phyloP scores from a whole-genome alignment of 345 rosid genomes.

The Limnanthes douglasii region DNA sequence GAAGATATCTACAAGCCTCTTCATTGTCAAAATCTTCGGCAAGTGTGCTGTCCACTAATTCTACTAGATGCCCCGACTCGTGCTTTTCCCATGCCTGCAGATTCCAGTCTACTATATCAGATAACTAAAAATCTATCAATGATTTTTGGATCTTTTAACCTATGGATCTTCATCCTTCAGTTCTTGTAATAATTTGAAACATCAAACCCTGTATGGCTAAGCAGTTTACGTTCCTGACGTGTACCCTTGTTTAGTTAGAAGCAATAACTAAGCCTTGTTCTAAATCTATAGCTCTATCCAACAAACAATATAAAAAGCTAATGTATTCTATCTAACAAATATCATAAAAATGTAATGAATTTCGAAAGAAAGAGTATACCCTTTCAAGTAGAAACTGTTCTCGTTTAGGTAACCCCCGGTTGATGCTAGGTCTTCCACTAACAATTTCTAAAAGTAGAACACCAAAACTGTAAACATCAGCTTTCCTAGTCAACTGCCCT shows the following conservation, averaged over 20 bases:
- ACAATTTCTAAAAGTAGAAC: constrained; percentile 53
- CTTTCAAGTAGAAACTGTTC: constrained; percentile 52
- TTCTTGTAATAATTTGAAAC: neutral
- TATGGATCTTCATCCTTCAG: neutral
- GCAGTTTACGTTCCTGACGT: too few species aligned
- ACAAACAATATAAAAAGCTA: neutral
- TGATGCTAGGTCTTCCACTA: constrained; percentile 44
- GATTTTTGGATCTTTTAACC: too few species aligned
- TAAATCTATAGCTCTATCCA: too few species aligned
- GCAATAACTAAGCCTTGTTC: too few species aligned
- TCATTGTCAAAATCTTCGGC: constrained; percentile 16
- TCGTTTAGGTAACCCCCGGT: constrained; percentile 20
- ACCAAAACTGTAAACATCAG: constrained; percentile 64
- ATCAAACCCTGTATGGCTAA: too few species aligned
- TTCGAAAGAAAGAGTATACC: constrained; percentile 24
- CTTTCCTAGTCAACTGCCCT: constrained; percentile 56
- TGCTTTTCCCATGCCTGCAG: constrained; percentile 32
- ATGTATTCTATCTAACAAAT: too few species aligned
- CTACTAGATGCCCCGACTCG: constrained; percentile 18
- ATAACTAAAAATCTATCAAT: too few species aligned
- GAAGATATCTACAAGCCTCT: constrained; percentile 32
- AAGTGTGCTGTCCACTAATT: constrained; percentile 21
- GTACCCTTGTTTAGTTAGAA: too few species aligned
- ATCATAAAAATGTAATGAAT: neutral
- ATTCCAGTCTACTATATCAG: too few species aligned